Evolutionary conservation across 1,284 basidiomycete genomes (phyloP).

Genomic region (Flammula alnicola): DNA sequence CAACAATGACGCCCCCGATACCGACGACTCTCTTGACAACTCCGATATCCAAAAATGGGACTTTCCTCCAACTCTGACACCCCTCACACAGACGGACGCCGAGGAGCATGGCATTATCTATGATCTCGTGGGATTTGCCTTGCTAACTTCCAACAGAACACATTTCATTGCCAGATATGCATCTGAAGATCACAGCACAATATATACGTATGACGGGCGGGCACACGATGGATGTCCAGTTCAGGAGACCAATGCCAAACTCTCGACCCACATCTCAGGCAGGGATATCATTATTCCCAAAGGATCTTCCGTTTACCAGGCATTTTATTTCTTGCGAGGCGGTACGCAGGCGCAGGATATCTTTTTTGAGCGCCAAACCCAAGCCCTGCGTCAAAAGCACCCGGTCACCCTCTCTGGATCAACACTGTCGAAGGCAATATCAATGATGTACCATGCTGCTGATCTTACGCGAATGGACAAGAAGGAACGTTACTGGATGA

Average conservation of each 20-base stretch:
- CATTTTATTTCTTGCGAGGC: conserved; percentile 11
- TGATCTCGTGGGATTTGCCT: not conserved
- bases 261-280: not conserved
- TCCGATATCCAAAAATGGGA: too few relatives aligned
- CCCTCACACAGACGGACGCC: not conserved
- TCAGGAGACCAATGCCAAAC: not conserved
- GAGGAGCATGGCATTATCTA: not conserved
- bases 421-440: too few relatives aligned
- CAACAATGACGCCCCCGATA: not conserved
- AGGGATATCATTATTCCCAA: not conserved
- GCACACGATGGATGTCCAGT: not conserved
- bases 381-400: not conserved
- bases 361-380: conserved; percentile 4
- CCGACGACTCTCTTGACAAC: conserved; percentile 2
- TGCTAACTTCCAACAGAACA: not conserved
- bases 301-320: conserved; percentile 5
- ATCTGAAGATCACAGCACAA: not conserved
- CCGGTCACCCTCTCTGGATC: too few relatives aligned
- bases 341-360: conserved; percentile 3
- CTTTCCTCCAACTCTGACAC: conserved; percentile 18
- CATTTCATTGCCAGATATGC: not conserved
- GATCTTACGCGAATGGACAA: not conserved
- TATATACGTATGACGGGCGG: not conserved
- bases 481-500: not conserved
- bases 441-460: not conserved